These are phyloP conservation scores for Hyaloscypha hepaticicola DNA, from an alignment of 495 filamentous ascomycete genomes.

Conservation along the genomic window DNA sequence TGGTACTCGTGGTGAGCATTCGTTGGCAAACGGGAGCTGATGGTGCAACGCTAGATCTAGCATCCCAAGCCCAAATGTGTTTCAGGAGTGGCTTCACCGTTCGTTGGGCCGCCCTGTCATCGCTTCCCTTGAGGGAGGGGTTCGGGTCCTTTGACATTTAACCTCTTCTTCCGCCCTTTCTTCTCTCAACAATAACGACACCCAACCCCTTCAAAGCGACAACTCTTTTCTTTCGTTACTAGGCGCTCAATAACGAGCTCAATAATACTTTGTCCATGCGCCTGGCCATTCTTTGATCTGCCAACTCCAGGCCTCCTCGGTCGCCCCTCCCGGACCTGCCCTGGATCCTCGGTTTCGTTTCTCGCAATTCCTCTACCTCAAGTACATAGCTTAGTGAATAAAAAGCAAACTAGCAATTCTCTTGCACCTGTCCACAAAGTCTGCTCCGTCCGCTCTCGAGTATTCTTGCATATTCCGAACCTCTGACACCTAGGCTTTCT, in stretches of 20 bases:
- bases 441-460: slow-evolving; percentile 31
- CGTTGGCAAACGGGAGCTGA: slow-evolving; percentile 20
- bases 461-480: slow-evolving; percentile 28
- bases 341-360: slow-evolving; percentile 20
- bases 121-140: slow-evolving; percentile 20
- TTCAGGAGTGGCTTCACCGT: slow-evolving; percentile 1
- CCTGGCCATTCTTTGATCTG: slow-evolving; percentile 17
- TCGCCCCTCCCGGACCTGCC: slow-evolving; percentile 10
- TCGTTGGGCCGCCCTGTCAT: slow-evolving; percentile 21
- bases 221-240: neutral
- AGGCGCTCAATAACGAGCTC: slow-evolving; percentile 14
- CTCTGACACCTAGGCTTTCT: slow-evolving; percentile 28
- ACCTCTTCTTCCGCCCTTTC: slow-evolving; percentile 18
- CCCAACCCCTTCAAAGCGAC: slow-evolving; percentile 8
- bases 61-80: neutral
- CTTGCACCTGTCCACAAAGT: slow-evolving; percentile 37
- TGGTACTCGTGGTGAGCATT: slow-evolving; percentile 25
- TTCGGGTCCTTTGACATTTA: slow-evolving; percentile 20
- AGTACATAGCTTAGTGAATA: slow-evolving; percentile 57
- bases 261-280: slow-evolving; percentile 11
- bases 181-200: slow-evolving; percentile 1
- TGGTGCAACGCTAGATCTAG: slow-evolving; percentile 24
- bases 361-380: slow-evolving; percentile 30
- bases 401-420: slow-evolving; percentile 41
- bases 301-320: slow-evolving; percentile 5